Conservation (phyloP, 1,139 yeast species). For the Blastobotrys arbuscula region DNA sequence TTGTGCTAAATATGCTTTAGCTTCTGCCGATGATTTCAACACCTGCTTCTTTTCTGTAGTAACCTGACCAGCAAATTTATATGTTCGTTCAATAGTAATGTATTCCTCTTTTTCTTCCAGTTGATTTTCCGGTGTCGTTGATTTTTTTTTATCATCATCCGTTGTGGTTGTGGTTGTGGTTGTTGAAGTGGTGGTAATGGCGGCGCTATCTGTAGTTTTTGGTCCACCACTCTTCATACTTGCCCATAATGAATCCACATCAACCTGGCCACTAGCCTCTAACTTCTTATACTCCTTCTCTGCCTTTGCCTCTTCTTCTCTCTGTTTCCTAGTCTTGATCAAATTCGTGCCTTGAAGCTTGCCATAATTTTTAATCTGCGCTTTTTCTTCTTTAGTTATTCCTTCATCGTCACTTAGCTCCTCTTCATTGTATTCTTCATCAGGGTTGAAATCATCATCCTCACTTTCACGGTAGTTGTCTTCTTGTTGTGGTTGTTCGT, state of each 20-base stretch:
- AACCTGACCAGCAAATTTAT: constrained; percentile 85
- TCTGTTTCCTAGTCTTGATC: constrained; percentile 51
- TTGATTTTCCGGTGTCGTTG: not conserved
- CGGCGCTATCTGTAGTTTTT: not conserved
- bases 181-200: not conserved
- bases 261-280: constrained; percentile 31
- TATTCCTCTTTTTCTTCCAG: constrained; percentile 35
- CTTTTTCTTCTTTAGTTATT: constrained; percentile 27
- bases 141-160: not conserved
- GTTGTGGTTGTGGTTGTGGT: not conserved
- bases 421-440: constrained; percentile 21
- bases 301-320: constrained; percentile 39
- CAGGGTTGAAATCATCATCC: constrained; percentile 60
- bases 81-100: constrained; percentile 68
- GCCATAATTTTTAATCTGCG: constrained; percentile 37
- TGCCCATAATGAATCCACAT: constrained; percentile 52
- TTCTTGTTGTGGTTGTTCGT: not conserved
- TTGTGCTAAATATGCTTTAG: constrained; percentile 60
- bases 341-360: constrained; percentile 50
- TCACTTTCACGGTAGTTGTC: constrained; percentile 52
- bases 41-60: constrained; percentile 75
- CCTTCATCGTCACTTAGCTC: constrained; percentile 23
- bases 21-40: constrained; percentile 74
- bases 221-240: constrained; percentile 35
- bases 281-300: constrained; percentile 21